These are phyloP conservation scores for Fibroporia radiculosa DNA, from an alignment of 768 basidiomycete species.

Conservation along the genomic window DNA sequence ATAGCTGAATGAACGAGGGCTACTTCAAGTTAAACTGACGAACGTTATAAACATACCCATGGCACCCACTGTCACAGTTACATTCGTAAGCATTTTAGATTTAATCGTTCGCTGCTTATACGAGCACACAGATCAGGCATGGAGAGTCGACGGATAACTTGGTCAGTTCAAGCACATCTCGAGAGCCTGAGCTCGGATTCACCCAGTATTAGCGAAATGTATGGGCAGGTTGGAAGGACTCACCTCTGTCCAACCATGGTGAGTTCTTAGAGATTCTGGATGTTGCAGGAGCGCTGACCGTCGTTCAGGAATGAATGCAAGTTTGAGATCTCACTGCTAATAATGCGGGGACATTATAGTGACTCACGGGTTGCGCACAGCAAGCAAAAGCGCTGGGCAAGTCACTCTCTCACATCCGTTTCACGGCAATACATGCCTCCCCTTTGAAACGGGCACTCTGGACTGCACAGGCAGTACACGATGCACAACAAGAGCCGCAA, in stretches of 20 bases:
- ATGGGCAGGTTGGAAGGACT: constrained; percentile 76
- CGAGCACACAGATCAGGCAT: constrained; percentile 50
- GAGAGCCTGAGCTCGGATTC: constrained; percentile 29
- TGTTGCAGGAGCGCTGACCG: neutral
- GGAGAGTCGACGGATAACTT: constrained; percentile 74
- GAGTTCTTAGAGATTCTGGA: constrained; percentile 15
- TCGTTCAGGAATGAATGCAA: constrained; percentile 46
- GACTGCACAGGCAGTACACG: constrained; percentile 51
- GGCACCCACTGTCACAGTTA: constrained; percentile 16
- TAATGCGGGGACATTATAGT: neutral
- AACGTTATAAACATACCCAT: neutral
- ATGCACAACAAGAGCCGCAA: constrained; percentile 38
- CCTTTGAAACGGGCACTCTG: constrained; percentile 54
- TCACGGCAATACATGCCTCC: constrained; percentile 59
- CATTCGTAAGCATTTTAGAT: constrained; percentile 20
- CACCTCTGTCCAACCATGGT: constrained; percentile 72
- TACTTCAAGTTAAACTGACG: too few relatives aligned
- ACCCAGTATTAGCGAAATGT: constrained; percentile 32
- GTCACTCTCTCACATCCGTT: constrained; percentile 37
- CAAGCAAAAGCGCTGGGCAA: constrained; percentile 40
- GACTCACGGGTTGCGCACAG: constrained; percentile 9
- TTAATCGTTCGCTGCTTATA: neutral
- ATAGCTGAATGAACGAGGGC: too few relatives aligned
- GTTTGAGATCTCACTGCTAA: neutral
- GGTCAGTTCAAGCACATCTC: constrained; percentile 29